Conservation (phyloP, 305 asterid species). For the Solanum hybrid region DNA sequence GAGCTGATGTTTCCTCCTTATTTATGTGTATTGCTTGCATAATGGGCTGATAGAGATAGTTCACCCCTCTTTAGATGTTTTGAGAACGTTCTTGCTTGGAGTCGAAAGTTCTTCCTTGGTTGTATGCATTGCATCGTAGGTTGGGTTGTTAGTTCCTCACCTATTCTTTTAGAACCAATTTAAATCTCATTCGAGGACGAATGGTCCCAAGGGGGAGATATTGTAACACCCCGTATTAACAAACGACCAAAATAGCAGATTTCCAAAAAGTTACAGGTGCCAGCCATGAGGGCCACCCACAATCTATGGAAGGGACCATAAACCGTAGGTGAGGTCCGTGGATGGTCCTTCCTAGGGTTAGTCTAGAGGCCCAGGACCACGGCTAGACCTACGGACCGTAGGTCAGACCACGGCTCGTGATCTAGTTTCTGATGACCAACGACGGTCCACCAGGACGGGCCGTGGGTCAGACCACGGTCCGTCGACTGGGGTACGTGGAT, state of each 20-base stretch:
- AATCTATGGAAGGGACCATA: neutral
- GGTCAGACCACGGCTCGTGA: too few relatives aligned
- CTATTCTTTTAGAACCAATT: neutral
- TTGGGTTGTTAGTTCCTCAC: neutral
- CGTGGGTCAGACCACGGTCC: neutral
- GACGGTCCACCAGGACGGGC: too few relatives aligned
- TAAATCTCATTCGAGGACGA: neutral
- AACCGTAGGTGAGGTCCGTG: neutral
- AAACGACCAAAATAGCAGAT: neutral
- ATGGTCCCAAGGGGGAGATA: neutral
- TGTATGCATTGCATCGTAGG: neutral
- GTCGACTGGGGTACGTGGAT: neutral
- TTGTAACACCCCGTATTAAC: too few relatives aligned
- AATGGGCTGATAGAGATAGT: neutral
- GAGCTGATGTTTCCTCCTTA: neutral
- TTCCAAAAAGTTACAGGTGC: neutral
- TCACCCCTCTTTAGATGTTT: neutral
- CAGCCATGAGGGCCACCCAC: neutral
- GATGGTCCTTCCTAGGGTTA: neutral
- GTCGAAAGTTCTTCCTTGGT: neutral
- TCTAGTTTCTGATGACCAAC: too few relatives aligned
- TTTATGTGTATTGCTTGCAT: neutral
- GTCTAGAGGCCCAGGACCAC: neutral
- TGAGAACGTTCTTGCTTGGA: neutral
- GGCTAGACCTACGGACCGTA: too few relatives aligned